These are phyloP conservation scores for Ganoderma lingzhi DNA, from an alignment of 1,284 basidiomycete species.

Conservation along the genomic window DNA sequence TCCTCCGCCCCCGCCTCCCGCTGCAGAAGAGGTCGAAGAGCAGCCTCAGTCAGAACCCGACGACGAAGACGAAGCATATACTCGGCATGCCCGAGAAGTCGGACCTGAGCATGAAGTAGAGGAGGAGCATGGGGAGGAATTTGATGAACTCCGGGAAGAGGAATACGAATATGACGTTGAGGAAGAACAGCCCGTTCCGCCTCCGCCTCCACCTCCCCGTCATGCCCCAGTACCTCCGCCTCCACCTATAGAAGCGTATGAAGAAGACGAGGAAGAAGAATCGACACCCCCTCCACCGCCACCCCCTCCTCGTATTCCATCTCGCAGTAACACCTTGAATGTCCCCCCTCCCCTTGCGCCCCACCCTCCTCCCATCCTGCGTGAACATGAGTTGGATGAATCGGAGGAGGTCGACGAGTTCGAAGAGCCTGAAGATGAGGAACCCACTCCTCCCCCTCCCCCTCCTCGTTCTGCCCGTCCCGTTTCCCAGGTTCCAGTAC, in stretches of 20 bases:
- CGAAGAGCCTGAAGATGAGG: conserved; percentile 7
- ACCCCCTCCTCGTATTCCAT: conserved; percentile 18
- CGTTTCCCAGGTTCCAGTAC: not conserved
- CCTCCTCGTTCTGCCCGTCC: conserved; percentile 19
- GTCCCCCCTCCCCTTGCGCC: conserved; percentile 19
- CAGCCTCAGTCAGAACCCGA: conserved; percentile 16
- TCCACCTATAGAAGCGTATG: conserved; percentile 9
- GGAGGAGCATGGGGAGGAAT: conserved; percentile 20
- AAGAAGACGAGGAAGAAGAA: conserved; percentile 12
- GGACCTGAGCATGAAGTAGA: conserved; percentile 21
- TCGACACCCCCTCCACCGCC: conserved; percentile 16
- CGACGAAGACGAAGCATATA: conserved; percentile 23
- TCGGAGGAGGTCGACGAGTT: conserved; percentile 15
- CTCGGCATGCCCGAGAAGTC: conserved; percentile 26
- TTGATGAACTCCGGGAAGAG: conserved; percentile 8
- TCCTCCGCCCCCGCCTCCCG: conserved; percentile 23
- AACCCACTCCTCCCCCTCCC: conserved; percentile 18
- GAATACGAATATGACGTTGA: conserved; percentile 17
- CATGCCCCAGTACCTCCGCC: conserved; percentile 17
- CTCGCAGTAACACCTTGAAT: conserved; percentile 5
- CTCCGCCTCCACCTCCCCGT: conserved; percentile 31
- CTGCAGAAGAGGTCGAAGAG: conserved; percentile 10
- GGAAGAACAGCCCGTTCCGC: conserved; percentile 16
- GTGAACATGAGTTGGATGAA: conserved; percentile 14
- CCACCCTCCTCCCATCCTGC: conserved; percentile 5